Evolutionary conservation across 1,284 basidiomycete genomes (phyloP).

Genomic region (Cystobasidiaceae sp.): DNA sequence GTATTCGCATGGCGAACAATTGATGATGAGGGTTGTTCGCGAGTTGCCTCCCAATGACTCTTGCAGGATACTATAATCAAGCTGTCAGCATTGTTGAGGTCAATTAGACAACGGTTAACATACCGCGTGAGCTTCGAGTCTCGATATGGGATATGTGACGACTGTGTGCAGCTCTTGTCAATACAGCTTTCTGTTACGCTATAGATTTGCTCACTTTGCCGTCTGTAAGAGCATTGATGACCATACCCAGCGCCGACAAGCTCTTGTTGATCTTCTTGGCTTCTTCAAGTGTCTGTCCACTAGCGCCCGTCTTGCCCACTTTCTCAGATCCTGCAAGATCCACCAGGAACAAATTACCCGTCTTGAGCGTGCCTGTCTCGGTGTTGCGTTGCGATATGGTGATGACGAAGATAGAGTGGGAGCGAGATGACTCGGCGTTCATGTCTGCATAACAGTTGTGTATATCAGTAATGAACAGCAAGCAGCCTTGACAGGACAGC

Average conservation of each 20-base stretch:
- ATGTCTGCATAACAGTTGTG: constrained; percentile 83
- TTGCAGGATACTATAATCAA: constrained; percentile 90
- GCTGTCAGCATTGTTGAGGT: no score
- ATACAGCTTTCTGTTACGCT: not conserved
- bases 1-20: constrained; percentile 94
- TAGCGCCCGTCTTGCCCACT: constrained; percentile 98
- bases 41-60: constrained; percentile 99
- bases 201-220: constrained; percentile 63
- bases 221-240: constrained; percentile 97
- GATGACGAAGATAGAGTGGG: constrained; percentile 98
- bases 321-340: constrained; percentile 99
- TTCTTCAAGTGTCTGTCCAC: constrained; percentile 96
- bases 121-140: constrained; percentile 87
- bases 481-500: not conserved
- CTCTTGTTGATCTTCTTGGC: constrained; percentile 99
- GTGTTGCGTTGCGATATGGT: constrained; percentile 95
- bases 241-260: constrained; percentile 95
- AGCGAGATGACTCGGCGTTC: constrained; percentile 99
- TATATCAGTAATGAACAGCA: constrained; percentile 10
- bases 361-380: constrained; percentile 89
- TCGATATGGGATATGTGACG: constrained; percentile 95
- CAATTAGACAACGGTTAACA: not conserved
- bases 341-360: constrained; percentile 93
- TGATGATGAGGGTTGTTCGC: constrained; percentile 96
- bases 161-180: constrained; percentile 53